These are phyloP conservation scores for Aquilaria yunnanensis DNA, from an alignment of 345 rosid genomes.

Conservation along the genomic window DNA sequence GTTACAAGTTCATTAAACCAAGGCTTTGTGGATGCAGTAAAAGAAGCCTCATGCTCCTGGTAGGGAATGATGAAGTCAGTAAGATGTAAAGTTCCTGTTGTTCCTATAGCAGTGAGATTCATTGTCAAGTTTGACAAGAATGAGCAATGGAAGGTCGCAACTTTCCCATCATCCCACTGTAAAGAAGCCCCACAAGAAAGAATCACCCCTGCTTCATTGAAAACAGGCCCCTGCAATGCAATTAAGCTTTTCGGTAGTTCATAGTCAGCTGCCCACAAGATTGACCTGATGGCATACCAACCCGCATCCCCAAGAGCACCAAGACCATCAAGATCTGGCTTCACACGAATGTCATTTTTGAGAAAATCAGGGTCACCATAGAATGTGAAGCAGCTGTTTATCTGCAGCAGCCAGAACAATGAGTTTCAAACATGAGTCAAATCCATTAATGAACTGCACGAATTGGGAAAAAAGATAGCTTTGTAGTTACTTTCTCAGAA, in stretches of 20 bases:
- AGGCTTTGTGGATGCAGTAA: conserved; percentile 31
- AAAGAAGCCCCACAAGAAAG: conserved; percentile 68
- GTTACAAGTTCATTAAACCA: conserved; percentile 47
- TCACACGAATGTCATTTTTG: conserved; percentile 63
- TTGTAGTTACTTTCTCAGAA: no score
- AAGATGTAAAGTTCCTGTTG: conserved; percentile 57
- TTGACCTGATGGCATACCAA: conserved; percentile 68
- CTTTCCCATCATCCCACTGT: conserved; percentile 57
- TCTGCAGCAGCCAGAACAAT: conserved; percentile 28
- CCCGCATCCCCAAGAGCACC: conserved; percentile 93
- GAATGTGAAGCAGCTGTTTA: conserved; percentile 56
- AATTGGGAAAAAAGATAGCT: no score
- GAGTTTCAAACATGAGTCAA: no score
- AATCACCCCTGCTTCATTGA: conserved; percentile 58
- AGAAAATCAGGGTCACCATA: conserved; percentile 44
- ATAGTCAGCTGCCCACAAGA: conserved; percentile 50
- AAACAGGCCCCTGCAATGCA: conserved; percentile 41
- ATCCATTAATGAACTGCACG: no score
- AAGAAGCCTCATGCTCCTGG: conserved; percentile 55
- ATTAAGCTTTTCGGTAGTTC: conserved; percentile 55
- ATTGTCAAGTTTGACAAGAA: conserved; percentile 68
- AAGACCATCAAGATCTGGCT: conserved; percentile 75
- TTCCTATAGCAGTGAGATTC: conserved; percentile 64
- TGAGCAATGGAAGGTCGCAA: conserved; percentile 65
- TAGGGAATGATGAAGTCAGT: conserved; percentile 64